phyloP scores from a whole-genome alignment of 805 yeast species.

The Wickerhamiella brachini region DNA sequence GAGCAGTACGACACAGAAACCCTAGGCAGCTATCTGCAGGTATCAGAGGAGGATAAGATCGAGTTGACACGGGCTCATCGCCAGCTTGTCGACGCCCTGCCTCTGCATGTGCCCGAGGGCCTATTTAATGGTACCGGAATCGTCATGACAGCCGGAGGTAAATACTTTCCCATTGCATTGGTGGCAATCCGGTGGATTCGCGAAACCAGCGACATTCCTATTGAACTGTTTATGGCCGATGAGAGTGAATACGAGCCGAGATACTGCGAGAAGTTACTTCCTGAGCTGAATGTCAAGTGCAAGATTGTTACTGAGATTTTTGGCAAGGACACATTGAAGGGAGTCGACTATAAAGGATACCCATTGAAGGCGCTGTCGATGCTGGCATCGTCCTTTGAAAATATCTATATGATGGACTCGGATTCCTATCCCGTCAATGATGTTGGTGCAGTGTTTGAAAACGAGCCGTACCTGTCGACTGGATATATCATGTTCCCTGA shows the following conservation, averaged over 20 bases:
- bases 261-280: conserved; percentile 51
- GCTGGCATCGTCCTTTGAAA: conserved; percentile 57
- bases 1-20: not conserved
- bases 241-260: conserved; percentile 57
- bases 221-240: conserved; percentile 70
- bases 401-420: conserved; percentile 58
- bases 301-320: conserved; percentile 49
- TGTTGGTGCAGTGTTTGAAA: conserved; percentile 45
- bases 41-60: not conserved
- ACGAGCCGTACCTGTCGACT: conserved; percentile 39
- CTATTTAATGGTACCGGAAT: conserved; percentile 32
- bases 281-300: conserved; percentile 51
- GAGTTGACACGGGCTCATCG: not conserved
- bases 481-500: conserved; percentile 69
- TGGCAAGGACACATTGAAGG: conserved; percentile 37
- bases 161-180: conserved; percentile 56
- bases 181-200: conserved; percentile 53
- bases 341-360: conserved; percentile 44
- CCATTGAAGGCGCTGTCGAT: conserved; percentile 61
- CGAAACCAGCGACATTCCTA: conserved; percentile 57
- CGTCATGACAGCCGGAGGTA: conserved; percentile 71
- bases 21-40: not conserved
- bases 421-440: conserved; percentile 59
- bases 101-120: not conserved
- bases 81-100: not conserved